phyloP scores from a whole-genome alignment of 495 filamentous ascomycete genomes.

The Diplogelasinospora grovesii region DNA sequence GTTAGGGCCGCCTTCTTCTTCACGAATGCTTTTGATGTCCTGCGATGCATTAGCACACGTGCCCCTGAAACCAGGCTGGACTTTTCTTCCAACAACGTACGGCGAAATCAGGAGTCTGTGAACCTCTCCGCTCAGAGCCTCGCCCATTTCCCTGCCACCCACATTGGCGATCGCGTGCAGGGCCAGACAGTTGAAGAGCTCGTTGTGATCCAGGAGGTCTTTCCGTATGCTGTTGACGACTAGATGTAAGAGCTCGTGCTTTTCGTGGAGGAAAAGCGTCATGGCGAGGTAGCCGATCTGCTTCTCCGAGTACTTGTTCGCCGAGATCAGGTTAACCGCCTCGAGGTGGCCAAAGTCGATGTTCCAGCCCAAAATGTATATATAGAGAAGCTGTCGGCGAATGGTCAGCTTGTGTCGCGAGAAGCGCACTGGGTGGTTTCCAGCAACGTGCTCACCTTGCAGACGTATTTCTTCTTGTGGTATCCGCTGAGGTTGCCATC shows the following conservation, averaged over 20 bases:
- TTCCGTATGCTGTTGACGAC: constrained; percentile 99
- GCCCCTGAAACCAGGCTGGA: not conserved
- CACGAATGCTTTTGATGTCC: constrained; percentile 93
- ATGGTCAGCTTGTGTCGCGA: constrained; percentile 12
- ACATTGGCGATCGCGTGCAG: constrained; percentile 98
- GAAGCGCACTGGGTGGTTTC: no score
- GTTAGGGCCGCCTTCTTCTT: constrained; percentile 99
- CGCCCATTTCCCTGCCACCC: constrained; percentile 92
- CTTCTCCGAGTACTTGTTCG: constrained; percentile 97
- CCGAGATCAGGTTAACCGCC: constrained; percentile 94
- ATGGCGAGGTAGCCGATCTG: constrained; percentile 98
- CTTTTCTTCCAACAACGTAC: constrained; percentile 45
- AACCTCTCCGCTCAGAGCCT: constrained; percentile 87
- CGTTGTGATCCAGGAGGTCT: constrained; percentile 88
- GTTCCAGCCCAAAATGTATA: constrained; percentile 98
- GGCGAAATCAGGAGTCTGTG: constrained; percentile 93
- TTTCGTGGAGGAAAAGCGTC: constrained; percentile 93
- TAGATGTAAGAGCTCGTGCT: constrained; percentile 91
- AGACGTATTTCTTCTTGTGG: constrained; percentile 99
- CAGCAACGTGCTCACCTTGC: constrained; percentile 56
- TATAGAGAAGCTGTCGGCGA: constrained; percentile 72
- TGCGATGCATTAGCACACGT: constrained; percentile 32
- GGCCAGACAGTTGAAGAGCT: constrained; percentile 96
- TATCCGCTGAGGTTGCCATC: constrained; percentile 89
- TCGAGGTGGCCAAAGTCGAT: constrained; percentile 99